Base-by-base conservation (phyloP, 257 asterid genomes). In the Plectranthus barbatus region DNA sequence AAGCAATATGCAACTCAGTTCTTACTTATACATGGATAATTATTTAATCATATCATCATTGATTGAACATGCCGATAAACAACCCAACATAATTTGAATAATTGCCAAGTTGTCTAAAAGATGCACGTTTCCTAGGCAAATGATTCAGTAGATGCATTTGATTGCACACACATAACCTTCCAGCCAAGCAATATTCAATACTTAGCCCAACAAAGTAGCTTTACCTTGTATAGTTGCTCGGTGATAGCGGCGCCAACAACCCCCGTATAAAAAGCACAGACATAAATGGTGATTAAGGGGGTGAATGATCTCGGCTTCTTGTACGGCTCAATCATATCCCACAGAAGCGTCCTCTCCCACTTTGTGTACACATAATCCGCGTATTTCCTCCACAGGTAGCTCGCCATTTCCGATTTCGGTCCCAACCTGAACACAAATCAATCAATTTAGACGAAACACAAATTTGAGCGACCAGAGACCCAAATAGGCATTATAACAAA, bases 321-420 rank as follows among this genome's bases (percentile, higher is more conserved):
- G 72, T 84, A 91, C 3, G 88, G 95, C 61, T 88, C 96, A 45
- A 86, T 79, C 96, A 86, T 88, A 77, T 91, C 94, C 98, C 98
- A 91, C 0, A 91, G 82, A 66, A 88, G 72, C 8, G 85, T 86
- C 73, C 76, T 91, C 72, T 88, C 89, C 94, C 96, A 84, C 68
- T 81, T 91, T 21, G 79, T 73, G 67, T 79, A 74, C 68, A 88
- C 72, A 79, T 88, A 73, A 72, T 91, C 95, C 0, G 92, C 90
- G 60, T 88, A 91, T 75, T 89, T 91, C 80, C 95, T 83, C 95
- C 96, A 91, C 10, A 88, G 51, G 71, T 86, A 91, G 72, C 85
- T 83, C 9, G 87, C 64, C 94, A 82, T 83, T 64, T 73, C 47
- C 45, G 18, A 11, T 20, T 31, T 39, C 14, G 26, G 10, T 17